These are phyloP conservation scores for Pythium rishiriense DNA, from an alignment of 352 stramenopile genomes.

Conservation along the genomic window DNA sequence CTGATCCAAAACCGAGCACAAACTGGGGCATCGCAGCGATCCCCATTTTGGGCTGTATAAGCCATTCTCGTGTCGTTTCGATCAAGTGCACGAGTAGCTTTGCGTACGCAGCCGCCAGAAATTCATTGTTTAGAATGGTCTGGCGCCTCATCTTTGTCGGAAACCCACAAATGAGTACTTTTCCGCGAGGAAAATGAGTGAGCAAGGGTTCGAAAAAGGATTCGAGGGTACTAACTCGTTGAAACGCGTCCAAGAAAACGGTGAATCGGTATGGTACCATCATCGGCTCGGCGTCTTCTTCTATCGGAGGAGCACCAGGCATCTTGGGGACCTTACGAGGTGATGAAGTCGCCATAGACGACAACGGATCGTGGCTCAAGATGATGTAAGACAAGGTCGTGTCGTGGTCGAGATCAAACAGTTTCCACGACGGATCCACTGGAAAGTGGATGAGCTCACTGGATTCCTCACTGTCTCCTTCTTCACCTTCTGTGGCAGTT, in stretches of 20 bases:
- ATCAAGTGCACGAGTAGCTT: conserved; percentile 57
- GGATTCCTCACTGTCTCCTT: background rate
- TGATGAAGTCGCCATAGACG: background rate
- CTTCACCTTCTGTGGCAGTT: background rate
- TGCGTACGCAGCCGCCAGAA: conserved; percentile 43
- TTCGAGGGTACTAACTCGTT: conserved; percentile 58
- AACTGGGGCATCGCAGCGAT: conserved; percentile 64
- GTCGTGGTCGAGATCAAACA: conserved; percentile 45
- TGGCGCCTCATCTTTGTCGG: conserved; percentile 37
- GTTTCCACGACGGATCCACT: conserved; percentile 38
- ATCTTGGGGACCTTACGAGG: conserved; percentile 14
- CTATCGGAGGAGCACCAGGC: background rate
- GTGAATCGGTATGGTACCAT: conserved; percentile 51
- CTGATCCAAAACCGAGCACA: conserved; percentile 62
- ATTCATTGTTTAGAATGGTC: conserved; percentile 53
- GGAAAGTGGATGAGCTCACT: conserved; percentile 34
- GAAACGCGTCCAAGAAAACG: conserved; percentile 67
- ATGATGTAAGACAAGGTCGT: conserved; percentile 52
- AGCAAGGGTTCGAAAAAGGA: conserved; percentile 60
- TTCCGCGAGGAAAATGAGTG: conserved; percentile 57
- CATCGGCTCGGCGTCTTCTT: background rate
- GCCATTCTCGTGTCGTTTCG: conserved; percentile 57
- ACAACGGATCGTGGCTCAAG: conserved; percentile 34
- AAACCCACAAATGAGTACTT: conserved; percentile 66
- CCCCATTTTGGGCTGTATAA: conserved; percentile 72